Conservation (phyloP, 148 eudicot species). For the Rheum nobile region DNA sequence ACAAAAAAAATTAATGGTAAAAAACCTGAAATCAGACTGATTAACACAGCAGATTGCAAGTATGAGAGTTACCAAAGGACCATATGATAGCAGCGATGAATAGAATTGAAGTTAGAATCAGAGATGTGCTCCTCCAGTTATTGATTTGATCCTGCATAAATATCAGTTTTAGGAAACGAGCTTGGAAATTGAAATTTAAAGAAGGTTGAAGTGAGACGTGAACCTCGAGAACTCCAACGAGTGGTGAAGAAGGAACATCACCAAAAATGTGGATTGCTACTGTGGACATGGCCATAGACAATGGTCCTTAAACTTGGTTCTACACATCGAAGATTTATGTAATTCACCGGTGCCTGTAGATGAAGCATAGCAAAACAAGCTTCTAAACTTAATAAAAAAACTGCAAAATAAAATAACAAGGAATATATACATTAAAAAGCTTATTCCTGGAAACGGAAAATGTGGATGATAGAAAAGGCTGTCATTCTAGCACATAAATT, state of each 20-base stretch:
- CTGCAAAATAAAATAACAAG: neutral
- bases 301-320: conserved; percentile 76
- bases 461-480: neutral
- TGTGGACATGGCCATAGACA: conserved; percentile 93
- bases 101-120: conserved; percentile 59
- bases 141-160: conserved; percentile 61
- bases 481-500: too few relatives aligned
- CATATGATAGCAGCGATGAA: conserved; percentile 80
- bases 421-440: neutral
- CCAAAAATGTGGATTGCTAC: conserved; percentile 90
- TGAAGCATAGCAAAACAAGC: neutral
- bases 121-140: conserved; percentile 76
- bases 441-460: neutral
- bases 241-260: conserved; percentile 98
- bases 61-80: conserved; percentile 47
- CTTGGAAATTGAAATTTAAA: too few relatives aligned
- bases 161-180: too few relatives aligned
- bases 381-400: too few relatives aligned
- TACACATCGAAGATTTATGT: conserved; percentile 66
- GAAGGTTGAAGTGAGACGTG: neutral
- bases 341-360: conserved; percentile 87
- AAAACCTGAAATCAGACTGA: too few relatives aligned
- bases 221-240: conserved; percentile 93
- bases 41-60: neutral
- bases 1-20: too few relatives aligned